A percentile compares a stretch with the other conserved stretches of the same genome.
phyloP scores from a whole-genome alignment of 2,329 filamentous ascomycete genomes.

The Cladosporium phlei region DNA sequence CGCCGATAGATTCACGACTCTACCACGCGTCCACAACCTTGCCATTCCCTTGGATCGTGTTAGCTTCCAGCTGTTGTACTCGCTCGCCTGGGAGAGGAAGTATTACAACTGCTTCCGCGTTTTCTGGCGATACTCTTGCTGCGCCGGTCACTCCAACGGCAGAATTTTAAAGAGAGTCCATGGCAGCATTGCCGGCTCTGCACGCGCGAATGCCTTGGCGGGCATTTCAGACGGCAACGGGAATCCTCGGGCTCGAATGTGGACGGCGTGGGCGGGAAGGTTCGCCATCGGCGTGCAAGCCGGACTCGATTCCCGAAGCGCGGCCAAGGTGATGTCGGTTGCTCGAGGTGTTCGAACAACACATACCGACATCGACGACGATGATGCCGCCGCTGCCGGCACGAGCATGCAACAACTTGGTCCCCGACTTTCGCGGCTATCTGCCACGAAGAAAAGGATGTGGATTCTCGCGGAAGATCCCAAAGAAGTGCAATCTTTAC shows the following conservation, averaged over 20 bases:
- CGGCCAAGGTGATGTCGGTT: slow-evolving; percentile 6
- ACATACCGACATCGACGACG: neutral
- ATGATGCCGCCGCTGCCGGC: neutral
- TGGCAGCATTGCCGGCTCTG: slow-evolving; percentile 9
- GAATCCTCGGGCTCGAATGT: slow-evolving; percentile 11
- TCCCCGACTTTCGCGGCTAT: no score
- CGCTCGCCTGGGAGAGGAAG: slow-evolving; percentile 21
- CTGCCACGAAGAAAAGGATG: neutral
- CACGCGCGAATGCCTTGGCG: neutral
- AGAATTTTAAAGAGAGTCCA: slow-evolving; percentile 15
- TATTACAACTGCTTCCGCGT: slow-evolving; percentile 29
- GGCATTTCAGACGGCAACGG: neutral
- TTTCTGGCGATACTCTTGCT: slow-evolving; percentile 32
- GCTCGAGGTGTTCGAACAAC: neutral
- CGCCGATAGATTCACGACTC: neutral
- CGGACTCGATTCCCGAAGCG: neutral
- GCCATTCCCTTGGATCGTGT: neutral
- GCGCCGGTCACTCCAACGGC: slow-evolving; percentile 20
- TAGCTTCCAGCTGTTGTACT: neutral
- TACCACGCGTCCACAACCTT: neutral
- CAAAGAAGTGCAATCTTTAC: slow-evolving; percentile 6
- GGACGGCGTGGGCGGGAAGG: slow-evolving; percentile 21
- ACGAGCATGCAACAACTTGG: no score
- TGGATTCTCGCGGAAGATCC: neutral
- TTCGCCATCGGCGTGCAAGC: slow-evolving; percentile 22